These are phyloP conservation scores for Ogataea henricii DNA, from an alignment of 805 yeast species.

Conservation along the genomic window DNA sequence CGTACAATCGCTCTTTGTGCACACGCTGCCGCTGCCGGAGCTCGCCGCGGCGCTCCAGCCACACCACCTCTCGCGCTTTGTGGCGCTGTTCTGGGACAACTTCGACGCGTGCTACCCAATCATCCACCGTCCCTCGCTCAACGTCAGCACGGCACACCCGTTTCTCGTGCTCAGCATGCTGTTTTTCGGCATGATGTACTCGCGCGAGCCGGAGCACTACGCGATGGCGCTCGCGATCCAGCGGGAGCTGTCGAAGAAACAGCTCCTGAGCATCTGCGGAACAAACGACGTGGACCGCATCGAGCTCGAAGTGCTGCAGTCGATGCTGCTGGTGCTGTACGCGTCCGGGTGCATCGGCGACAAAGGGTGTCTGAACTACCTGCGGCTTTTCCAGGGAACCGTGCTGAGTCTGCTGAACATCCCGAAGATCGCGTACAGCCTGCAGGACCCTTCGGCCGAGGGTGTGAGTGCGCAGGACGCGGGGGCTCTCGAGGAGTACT, in stretches of 20 bases:
- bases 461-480: not conserved
- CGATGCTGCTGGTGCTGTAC: slow-evolving; percentile 29
- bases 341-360: slow-evolving; percentile 31
- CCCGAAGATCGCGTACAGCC: slow-evolving; percentile 23
- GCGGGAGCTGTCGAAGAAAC: slow-evolving; percentile 19
- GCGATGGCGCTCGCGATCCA: slow-evolving; percentile 24
- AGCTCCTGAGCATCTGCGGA: slow-evolving; percentile 20
- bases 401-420: slow-evolving; percentile 26
- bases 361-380: slow-evolving; percentile 12
- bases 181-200: slow-evolving; percentile 27
- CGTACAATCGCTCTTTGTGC: not conserved
- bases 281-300: slow-evolving; percentile 14
- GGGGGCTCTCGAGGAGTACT: slow-evolving; percentile 20
- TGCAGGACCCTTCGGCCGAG: slow-evolving; percentile 21
- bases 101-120: slow-evolving; percentile 42
- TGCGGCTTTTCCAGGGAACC: slow-evolving; percentile 14
- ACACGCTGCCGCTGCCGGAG: slow-evolving; percentile 5
- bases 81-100: slow-evolving; percentile 38
- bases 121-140: slow-evolving; percentile 40
- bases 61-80: slow-evolving; percentile 19
- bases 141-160: slow-evolving; percentile 11
- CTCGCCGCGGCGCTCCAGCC: slow-evolving; percentile 7
- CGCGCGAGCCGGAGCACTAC: slow-evolving; percentile 13
- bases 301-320: slow-evolving; percentile 28
- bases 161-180: slow-evolving; percentile 24